Evolutionary conservation across 2,329 filamentous ascomycete genomes (phyloP).

Genomic region (Fusarium sp.): DNA sequence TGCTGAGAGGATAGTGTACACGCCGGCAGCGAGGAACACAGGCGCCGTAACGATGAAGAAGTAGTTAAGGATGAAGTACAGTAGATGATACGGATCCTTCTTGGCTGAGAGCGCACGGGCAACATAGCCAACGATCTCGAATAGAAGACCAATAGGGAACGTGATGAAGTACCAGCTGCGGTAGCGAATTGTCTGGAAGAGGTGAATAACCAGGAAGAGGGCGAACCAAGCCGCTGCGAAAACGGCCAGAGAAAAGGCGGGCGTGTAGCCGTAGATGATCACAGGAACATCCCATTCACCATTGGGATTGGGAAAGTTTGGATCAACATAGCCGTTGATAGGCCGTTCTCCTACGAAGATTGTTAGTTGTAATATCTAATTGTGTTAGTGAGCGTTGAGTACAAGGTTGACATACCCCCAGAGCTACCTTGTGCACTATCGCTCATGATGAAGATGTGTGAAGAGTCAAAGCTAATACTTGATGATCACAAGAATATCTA

Average conservation of each 20-base stretch:
- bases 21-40: constrained; percentile 67
- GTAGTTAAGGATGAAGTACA: constrained; percentile 70
- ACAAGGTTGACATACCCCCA: constrained; percentile 19
- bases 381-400: not conserved
- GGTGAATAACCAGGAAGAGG: constrained; percentile 56
- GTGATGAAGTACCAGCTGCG: constrained; percentile 62
- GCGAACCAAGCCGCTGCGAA: constrained; percentile 60
- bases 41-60: constrained; percentile 72
- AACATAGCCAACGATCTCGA: constrained; percentile 65
- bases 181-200: constrained; percentile 52
- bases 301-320: constrained; percentile 63
- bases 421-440: not conserved
- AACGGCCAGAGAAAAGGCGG: constrained; percentile 58
- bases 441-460: constrained; percentile 33
- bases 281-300: constrained; percentile 60
- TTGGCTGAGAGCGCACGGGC: constrained; percentile 62
- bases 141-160: constrained; percentile 58
- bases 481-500: constrained; percentile 8
- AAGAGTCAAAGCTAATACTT: constrained; percentile 28
- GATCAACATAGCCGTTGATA: constrained; percentile 60
- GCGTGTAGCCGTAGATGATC: constrained; percentile 65
- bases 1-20: constrained; percentile 66
- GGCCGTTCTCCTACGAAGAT: constrained; percentile 13
- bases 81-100: constrained; percentile 64
- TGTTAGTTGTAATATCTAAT: not conserved